A percentile compares a stretch with the other conserved stretches of the same genome.
Evolutionary conservation across 305 asterid genomes (phyloP).

Genomic region (Rubia balearica): DNA sequence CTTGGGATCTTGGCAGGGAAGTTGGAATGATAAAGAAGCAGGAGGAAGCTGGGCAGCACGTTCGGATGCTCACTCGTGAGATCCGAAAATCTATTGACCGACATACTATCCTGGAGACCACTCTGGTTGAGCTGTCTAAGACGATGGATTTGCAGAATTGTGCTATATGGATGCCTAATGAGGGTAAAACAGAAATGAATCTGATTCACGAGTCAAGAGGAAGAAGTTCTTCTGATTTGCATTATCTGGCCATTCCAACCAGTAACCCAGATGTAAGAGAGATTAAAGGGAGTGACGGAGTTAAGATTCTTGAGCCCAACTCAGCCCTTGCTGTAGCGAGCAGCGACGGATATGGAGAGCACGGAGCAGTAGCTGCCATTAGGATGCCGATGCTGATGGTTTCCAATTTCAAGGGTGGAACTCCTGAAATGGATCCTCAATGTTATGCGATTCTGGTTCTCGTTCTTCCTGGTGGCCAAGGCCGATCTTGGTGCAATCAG

Average conservation of each 20-base stretch:
- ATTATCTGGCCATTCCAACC: slow-evolving; percentile 38
- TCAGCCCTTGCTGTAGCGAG: slow-evolving; percentile 72
- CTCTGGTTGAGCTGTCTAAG: slow-evolving; percentile 84
- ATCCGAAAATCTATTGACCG: slow-evolving; percentile 89
- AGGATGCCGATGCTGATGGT: slow-evolving; percentile 96
- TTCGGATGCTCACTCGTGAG: slow-evolving; percentile 96
- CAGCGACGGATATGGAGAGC: slow-evolving; percentile 48
- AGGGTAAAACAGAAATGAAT: slow-evolving; percentile 58
- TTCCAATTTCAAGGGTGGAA: slow-evolving; percentile 85
- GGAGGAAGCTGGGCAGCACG: slow-evolving; percentile 81
- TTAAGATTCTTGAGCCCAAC: slow-evolving; percentile 45
- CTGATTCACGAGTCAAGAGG: slow-evolving; percentile 62
- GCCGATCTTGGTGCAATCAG: slow-evolving; percentile 58
- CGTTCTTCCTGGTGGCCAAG: slow-evolving; percentile 65
- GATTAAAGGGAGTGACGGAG: slow-evolving; percentile 59
- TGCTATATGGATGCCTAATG: slow-evolving; percentile 93
- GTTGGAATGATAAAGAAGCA: slow-evolving; percentile 75
- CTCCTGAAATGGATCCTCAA: slow-evolving; percentile 83
- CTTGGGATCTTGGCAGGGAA: slow-evolving; percentile 88
- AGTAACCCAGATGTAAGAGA: slow-evolving; percentile 60
- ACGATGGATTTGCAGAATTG: slow-evolving; percentile 74
- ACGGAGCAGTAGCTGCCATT: slow-evolving; percentile 82
- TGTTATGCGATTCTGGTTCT: slow-evolving; percentile 86
- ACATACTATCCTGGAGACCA: slow-evolving; percentile 79
- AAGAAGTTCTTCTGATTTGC: slow-evolving; percentile 35